Evolutionary conservation across 2,329 filamentous ascomycete species (phyloP).

Genomic region (Penicillium verrucosum): DNA sequence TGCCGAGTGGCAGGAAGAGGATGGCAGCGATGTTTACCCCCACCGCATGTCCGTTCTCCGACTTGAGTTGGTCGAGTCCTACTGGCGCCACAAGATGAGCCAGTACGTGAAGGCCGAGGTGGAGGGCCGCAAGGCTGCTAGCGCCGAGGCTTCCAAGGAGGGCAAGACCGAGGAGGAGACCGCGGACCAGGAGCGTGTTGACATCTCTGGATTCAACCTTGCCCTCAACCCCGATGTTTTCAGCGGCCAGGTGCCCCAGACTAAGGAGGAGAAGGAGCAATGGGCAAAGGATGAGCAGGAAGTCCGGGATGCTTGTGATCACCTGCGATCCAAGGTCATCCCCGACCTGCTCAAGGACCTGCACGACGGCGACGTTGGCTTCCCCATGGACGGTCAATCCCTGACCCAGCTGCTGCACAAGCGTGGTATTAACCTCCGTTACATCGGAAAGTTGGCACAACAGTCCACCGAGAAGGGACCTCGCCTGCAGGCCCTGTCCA

Average conservation of each 20-base stretch:
- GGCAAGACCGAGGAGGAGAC: conserved; percentile 42
- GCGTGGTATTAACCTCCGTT: conserved; percentile 93
- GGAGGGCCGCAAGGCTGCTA: conserved; percentile 55
- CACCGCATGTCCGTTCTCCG: conserved; percentile 95
- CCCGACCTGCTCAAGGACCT: conserved; percentile 84
- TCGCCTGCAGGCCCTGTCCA: conserved; percentile 72
- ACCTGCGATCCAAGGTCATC: conserved; percentile 72
- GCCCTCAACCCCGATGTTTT: conserved; percentile 93
- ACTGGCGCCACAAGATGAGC: conserved; percentile 79
- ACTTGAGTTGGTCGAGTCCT: conserved; percentile 82
- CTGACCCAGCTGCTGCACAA: conserved; percentile 87
- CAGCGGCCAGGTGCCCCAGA: conserved; percentile 86
- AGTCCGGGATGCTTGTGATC: conserved; percentile 77
- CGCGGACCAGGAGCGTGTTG: conserved; percentile 64
- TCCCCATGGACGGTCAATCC: conserved; percentile 97
- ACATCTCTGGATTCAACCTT: conserved; percentile 83
- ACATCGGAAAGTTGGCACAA: conserved; percentile 79
- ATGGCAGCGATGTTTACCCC: conserved; percentile 66
- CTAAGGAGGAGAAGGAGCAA: conserved; percentile 81
- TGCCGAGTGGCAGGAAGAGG: conserved; percentile 82
- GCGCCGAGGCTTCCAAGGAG: conserved; percentile 39
- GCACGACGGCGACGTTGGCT: conserved; percentile 87
- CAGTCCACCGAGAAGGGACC: conserved; percentile 64
- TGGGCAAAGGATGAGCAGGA: conserved; percentile 81
- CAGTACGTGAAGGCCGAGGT: conserved; percentile 83